Evolutionary conservation across 2,329 filamentous ascomycete species (phyloP).

Genomic region (Monascus ruber): DNA sequence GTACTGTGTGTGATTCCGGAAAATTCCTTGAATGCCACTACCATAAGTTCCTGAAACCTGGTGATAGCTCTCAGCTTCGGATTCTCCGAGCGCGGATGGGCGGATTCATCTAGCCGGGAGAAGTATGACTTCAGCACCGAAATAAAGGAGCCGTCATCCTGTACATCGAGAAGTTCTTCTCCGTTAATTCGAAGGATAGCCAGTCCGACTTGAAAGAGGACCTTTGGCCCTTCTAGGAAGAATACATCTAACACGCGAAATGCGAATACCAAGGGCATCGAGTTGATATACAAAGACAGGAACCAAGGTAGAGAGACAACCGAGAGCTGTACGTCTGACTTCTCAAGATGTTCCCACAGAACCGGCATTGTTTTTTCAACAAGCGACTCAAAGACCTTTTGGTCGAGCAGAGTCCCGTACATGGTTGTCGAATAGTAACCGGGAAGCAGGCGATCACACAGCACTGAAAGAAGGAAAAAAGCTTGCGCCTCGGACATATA

Average conservation of each 20-base stretch:
- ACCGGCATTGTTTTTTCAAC: constrained; percentile 99
- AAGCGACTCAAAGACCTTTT: constrained; percentile 92
- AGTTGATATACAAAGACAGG: constrained; percentile 95
- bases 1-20: constrained; percentile 87
- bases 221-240: constrained; percentile 94
- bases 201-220: constrained; percentile 89
- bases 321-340: constrained; percentile 91
- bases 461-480: constrained; percentile 80
- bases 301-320: constrained; percentile 98
- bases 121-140: constrained; percentile 94
- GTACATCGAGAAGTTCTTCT: constrained; percentile 83
- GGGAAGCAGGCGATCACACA: constrained; percentile 86
- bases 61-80: constrained; percentile 89
- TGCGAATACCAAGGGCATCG: constrained; percentile 95
- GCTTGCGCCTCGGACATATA: constrained; percentile 96
- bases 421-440: constrained; percentile 98
- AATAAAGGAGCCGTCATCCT: constrained; percentile 93
- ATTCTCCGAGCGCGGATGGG: constrained; percentile 90
- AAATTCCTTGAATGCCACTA: constrained; percentile 97
- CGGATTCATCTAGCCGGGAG: constrained; percentile 81
- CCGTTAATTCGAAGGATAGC: constrained; percentile 97
- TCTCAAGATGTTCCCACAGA: constrained; percentile 94
- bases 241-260: constrained; percentile 96
- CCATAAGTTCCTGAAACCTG: constrained; percentile 95
- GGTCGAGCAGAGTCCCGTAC: constrained; percentile 94